Evolutionary conservation across 352 stramenopile species (phyloP).

Genomic region (Phytophthora uliginosa): DNA sequence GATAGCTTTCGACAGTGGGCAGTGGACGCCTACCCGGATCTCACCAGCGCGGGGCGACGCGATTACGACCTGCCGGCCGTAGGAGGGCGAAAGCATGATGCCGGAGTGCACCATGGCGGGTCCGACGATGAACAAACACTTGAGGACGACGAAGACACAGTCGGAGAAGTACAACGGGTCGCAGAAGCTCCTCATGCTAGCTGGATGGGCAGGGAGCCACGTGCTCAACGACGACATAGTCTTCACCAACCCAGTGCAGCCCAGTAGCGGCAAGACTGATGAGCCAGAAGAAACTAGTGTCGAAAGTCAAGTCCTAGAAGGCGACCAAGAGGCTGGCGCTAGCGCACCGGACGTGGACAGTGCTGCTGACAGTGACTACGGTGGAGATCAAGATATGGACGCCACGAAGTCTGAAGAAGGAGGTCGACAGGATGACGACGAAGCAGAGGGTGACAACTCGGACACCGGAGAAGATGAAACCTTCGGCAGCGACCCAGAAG

Average conservation of each 20-base stretch:
- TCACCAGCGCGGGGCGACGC: background rate
- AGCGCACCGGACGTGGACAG: background rate
- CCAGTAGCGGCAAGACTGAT: background rate
- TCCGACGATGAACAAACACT: background rate
- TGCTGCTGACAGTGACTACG: background rate
- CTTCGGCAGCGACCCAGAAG: too few species aligned
- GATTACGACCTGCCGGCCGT: slow-evolving; percentile 17
- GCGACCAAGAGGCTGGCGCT: background rate
- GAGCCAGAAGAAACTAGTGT: background rate
- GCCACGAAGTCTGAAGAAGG: too few species aligned
- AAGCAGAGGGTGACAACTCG: too few species aligned
- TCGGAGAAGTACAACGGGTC: background rate
- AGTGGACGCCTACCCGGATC: background rate
- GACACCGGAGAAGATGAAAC: too few species aligned
- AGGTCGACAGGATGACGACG: too few species aligned
- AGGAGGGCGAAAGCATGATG: background rate
- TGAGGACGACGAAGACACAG: background rate
- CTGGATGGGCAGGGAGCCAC: slow-evolving; percentile 1
- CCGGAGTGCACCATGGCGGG: too few species aligned
- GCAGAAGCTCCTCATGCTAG: background rate
- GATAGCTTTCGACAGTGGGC: background rate
- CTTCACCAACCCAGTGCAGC: background rate
- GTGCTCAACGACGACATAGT: background rate
- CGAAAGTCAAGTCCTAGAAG: background rate
- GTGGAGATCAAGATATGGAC: background rate